Base-by-base conservation (phyloP, 2,329 filamentous ascomycete species). In the Sporothrix inflata region DNA sequence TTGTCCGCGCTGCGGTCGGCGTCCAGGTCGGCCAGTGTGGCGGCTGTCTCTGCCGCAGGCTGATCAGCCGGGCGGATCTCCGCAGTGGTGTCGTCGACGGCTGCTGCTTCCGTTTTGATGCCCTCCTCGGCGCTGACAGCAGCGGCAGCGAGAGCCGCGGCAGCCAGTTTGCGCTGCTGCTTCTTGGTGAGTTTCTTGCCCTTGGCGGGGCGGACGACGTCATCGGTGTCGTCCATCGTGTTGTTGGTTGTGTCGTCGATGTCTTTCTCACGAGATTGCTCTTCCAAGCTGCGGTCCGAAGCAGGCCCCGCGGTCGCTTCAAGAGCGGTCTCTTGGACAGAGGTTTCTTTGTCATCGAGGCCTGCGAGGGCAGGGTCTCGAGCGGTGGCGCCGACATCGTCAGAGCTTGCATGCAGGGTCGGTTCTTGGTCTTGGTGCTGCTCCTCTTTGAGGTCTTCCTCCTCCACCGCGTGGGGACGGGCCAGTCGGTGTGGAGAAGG, bases 141-240 rank as follows among this genome's bases (percentile, higher is more conserved):
- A 55, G 72, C 45, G 57, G 65, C 69, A 55, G 70, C 61, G 51
- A 53, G 49, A 55, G 72, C 72, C 65, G 72, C 72, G 30, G 72
- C 72, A 70, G 66, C 72, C 65, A 73, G 57, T 53, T 67, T 73
- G 72, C 69, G 70, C 51, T 73, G 70, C 61, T 71, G 72, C 60
- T 73, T 73, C 70, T 73, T 73, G 19, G 70, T 60, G 9, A 73
- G 72, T 45, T 73, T 73, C 65, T 73, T 73, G 63, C 55, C 72
- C 27, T 60, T 57, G 34, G 55, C 40, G 8, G 40, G 21, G 61
- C 42, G 14, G 14, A 7, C 4, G 4, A 5, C 42, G 24, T 21
- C 60, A 38, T 55, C n/a, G n/a, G n/a, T n/a, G n/a, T n/a, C 57
- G 27, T 65, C 55, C 66, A 69, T 69, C 61, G 71, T 34, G 51